Evolutionary conservation across 441 rosid species (phyloP), one percentile per base, ranked within the genome.

Genomic region (Omphalea diandra): DNA sequence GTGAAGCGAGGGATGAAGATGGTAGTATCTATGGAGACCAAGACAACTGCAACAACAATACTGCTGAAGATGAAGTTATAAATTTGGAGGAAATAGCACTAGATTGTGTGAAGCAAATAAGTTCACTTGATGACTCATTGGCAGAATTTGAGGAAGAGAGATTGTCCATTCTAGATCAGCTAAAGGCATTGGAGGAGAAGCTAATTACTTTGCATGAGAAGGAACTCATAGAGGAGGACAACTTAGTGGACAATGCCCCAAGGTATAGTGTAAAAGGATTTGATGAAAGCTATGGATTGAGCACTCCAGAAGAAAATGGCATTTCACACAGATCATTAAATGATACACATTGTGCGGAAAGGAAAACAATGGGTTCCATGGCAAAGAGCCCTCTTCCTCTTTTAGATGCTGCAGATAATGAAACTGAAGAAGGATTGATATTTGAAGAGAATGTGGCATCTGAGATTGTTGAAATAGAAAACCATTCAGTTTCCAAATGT

Each of bases 371-470:
- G 12, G 83, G 73, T 7, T 65, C 84, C 31, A 93, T 80, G 67
- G 87, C 93, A 17, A 90, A 93, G 81, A 86, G 88, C 68, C 84
- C 90, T 58, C 98, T 93, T 69, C 96, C 98, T 0, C 83, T 90
- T 66, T 89, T 93, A 20, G 88, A 93, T 65, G 96, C 92, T 1
- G 81, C 74, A 0, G 86, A 78, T 65, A 84, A 78, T 52, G 92
- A 89, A 68, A 73, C 63, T 18, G 89, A 83, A 81, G 83, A 80
- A 63, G 79, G 80, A n/a, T n/a, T n/a, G 62, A 29, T 69, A 27
- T 20, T 18, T 63, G 70, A 81, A 44, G 78, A 77, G 58, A 67
- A 81, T 32, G 86, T 74, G 41, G 78, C 81, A 7, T 79, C 78
- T 20, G 72, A 71, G 62, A 10, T 43, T 50, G 61, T 65, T 71